A percentile compares a stretch with the other conserved stretches of the same genome.
Conservation (phyloP, 23 red algal species). For the Agarophyton chilense region DNA sequence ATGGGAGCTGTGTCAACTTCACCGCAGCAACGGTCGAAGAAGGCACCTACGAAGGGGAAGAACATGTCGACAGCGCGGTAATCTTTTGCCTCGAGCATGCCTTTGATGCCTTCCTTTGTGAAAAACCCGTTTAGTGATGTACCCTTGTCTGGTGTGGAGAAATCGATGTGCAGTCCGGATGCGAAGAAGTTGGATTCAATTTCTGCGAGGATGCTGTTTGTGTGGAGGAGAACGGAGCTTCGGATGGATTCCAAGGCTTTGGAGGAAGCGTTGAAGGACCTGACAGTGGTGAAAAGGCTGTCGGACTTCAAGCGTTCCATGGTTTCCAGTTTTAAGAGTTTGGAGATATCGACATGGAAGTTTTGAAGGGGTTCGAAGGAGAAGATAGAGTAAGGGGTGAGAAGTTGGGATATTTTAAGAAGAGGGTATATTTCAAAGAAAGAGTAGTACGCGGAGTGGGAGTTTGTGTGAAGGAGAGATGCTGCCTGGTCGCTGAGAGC, state of each 20-base stretch:
- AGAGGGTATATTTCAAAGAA: background rate
- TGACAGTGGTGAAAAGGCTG: background rate
- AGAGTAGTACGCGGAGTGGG: background rate
- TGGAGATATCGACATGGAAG: background rate
- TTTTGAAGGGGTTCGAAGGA: slow-evolving; percentile 7
- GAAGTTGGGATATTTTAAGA: background rate
- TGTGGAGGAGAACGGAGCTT: no score
- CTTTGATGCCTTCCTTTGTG: background rate
- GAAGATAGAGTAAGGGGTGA: slow-evolving; percentile 23
- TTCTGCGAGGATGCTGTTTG: no score
- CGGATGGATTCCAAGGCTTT: background rate
- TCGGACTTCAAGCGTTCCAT: slow-evolving; percentile 11
- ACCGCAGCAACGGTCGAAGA: no score
- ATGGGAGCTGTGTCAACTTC: background rate
- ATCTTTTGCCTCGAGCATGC: slow-evolving; percentile 56
- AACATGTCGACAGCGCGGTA: no score
- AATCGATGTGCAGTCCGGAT: no score
- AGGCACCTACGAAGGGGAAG: no score
- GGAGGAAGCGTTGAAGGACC: no score
- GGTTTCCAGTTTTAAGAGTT: background rate
- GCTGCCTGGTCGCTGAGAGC: background rate
- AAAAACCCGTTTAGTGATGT: no score
- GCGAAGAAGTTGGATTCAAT: no score
- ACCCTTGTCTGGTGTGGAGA: no score
- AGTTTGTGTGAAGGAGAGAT: no score